Percentiles rank a stretch among this genome's conserved stretches.
Evolutionary conservation across 768 basidiomycete species (phyloP).

Genomic region (Boletus insuetus): DNA sequence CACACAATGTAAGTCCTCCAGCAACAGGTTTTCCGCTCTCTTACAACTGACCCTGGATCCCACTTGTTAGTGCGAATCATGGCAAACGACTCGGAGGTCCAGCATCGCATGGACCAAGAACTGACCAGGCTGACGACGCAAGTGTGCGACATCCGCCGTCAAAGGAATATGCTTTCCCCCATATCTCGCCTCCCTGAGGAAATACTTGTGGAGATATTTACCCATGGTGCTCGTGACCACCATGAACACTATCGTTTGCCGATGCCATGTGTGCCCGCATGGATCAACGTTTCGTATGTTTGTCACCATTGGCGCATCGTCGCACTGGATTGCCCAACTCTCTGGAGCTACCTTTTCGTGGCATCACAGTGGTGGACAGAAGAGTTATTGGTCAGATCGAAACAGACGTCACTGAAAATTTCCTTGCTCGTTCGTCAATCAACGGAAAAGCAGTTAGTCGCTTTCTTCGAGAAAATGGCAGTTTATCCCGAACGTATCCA

Average conservation of each 20-base stretch:
- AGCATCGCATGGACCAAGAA: too few relatives aligned
- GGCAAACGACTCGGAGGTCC: too few relatives aligned
- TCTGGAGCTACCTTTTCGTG: neutral
- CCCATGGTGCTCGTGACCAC: too few relatives aligned
- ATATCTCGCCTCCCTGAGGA: too few relatives aligned
- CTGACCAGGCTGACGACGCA: too few relatives aligned
- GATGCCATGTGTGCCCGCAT: neutral
- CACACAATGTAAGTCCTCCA: too few relatives aligned
- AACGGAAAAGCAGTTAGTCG: neutral
- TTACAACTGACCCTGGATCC: too few relatives aligned
- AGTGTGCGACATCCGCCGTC: too few relatives aligned
- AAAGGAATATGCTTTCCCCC: neutral
- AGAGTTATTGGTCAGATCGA: neutral
- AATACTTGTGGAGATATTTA: too few relatives aligned
- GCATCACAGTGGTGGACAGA: neutral
- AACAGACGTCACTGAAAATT: neutral
- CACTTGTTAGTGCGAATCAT: too few relatives aligned
- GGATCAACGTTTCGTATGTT: neutral
- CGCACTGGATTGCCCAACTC: neutral
- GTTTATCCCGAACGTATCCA: neutral
- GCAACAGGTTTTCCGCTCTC: too few relatives aligned
- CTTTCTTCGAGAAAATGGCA: neutral
- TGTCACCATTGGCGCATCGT: neutral
- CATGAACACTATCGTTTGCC: too few relatives aligned
- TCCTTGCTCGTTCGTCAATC: slow-evolving; percentile 11